These are phyloP conservation scores for Xanthoceras sorbifolium DNA, from an alignment of 345 rosid genomes.

Conservation along the genomic window DNA sequence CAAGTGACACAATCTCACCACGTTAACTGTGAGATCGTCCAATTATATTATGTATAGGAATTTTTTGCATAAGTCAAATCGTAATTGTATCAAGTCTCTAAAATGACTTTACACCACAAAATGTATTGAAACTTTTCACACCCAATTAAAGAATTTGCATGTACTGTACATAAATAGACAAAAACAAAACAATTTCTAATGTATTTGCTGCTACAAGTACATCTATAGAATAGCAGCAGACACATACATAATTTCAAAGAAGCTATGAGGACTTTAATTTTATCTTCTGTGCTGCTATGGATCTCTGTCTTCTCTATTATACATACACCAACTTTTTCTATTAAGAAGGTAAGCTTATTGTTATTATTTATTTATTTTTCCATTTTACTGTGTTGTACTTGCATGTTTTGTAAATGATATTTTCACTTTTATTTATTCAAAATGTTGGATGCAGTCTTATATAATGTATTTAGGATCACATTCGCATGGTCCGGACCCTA, in stretches of 20 bases:
- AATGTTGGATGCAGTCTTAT: slow-evolving; percentile 20
- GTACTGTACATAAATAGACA: no score
- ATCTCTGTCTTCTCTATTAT: slow-evolving; percentile 35
- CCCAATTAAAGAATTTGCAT: no score
- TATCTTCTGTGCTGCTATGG: slow-evolving; percentile 20
- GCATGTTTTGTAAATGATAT: neutral
- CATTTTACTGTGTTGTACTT: neutral
- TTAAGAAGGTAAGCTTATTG: slow-evolving; percentile 38
- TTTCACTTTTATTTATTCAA: neutral
- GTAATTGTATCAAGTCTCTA: no score
- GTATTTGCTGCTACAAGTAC: no score
- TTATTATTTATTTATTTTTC: neutral
- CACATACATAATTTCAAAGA: neutral
- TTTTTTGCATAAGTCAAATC: no score
- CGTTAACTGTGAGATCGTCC: no score
- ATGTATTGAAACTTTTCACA: no score
- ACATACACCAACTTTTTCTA: slow-evolving; percentile 36
- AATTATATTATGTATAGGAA: no score
- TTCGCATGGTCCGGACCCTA: slow-evolving; percentile 9
- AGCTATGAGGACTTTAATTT: slow-evolving; percentile 35
- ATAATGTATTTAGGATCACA: slow-evolving; percentile 37
- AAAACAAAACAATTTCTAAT: no score
- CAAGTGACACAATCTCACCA: no score
- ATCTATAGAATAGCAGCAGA: neutral
- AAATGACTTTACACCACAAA: no score